These are phyloP conservation scores for Saturnispora hagleri DNA, from an alignment of 805 yeast species.

Conservation along the genomic window DNA sequence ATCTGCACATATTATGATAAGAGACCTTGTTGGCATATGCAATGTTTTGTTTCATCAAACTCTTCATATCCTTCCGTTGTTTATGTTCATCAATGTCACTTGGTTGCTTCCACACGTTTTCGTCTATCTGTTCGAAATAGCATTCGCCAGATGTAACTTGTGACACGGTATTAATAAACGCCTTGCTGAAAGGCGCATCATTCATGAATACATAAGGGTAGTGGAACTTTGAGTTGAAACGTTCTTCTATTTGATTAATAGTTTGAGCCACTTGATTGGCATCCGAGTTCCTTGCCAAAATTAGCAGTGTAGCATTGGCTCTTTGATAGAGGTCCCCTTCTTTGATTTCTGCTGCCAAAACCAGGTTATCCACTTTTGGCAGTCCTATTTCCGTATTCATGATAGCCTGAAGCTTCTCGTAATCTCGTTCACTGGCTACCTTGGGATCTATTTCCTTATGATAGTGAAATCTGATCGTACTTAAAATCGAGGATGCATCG, in stretches of 20 bases:
- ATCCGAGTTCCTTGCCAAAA: slow-evolving; percentile 67
- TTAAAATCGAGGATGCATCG: neutral
- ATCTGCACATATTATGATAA: slow-evolving; percentile 82
- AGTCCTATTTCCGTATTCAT: slow-evolving; percentile 33
- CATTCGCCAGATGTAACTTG: slow-evolving; percentile 34
- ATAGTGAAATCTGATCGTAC: slow-evolving; percentile 3
- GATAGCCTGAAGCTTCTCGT: slow-evolving; percentile 29
- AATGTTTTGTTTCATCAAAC: slow-evolving; percentile 29
- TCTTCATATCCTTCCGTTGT: slow-evolving; percentile 30
- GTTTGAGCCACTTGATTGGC: slow-evolving; percentile 38
- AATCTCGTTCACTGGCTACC: slow-evolving; percentile 31
- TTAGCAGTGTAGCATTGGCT: slow-evolving; percentile 71
- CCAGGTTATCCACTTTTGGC: slow-evolving; percentile 36
- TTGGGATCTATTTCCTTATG: slow-evolving; percentile 14
- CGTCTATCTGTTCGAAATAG: slow-evolving; percentile 44
- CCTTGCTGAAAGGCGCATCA: slow-evolving; percentile 53
- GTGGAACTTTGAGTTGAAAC: slow-evolving; percentile 58
- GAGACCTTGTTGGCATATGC: slow-evolving; percentile 55
- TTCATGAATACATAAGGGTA: slow-evolving; percentile 79
- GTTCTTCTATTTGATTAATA: slow-evolving; percentile 50
- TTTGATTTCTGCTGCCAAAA: slow-evolving; percentile 16
- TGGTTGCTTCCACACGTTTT: slow-evolving; percentile 41
- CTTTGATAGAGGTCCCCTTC: slow-evolving; percentile 22
- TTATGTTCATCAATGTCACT: slow-evolving; percentile 28
- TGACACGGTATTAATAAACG: slow-evolving; percentile 40